A percentile compares a stretch with the other conserved stretches of the same genome.
Evolutionary conservation across 1,139 yeast species (phyloP).

Genomic region (Ogataea hybrid): DNA sequence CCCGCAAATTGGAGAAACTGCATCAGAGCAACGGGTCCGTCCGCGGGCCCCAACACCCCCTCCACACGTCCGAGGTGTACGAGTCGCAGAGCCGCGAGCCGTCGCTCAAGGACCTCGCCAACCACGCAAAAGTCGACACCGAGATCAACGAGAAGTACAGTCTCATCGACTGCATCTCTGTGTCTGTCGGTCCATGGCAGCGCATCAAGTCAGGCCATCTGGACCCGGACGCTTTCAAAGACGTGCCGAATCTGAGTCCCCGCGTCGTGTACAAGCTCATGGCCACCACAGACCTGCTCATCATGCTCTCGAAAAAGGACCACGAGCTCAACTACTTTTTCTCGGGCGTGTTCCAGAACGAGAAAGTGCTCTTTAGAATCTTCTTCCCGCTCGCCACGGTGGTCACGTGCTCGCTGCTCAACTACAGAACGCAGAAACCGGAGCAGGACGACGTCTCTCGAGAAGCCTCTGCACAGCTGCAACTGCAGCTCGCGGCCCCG

Average conservation of each 20-base stretch:
- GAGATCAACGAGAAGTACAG: constrained; percentile 65
- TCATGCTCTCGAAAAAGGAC: constrained; percentile 65
- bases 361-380: constrained; percentile 66
- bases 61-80: constrained; percentile 2
- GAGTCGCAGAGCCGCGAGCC: constrained; percentile 5
- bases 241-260: constrained; percentile 63
- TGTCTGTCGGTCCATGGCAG: constrained; percentile 80
- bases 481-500: constrained; percentile 40
- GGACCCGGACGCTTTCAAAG: constrained; percentile 38
- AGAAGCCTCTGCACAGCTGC: constrained; percentile 23
- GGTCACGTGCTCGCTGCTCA: constrained; percentile 45
- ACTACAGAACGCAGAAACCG: constrained; percentile 38
- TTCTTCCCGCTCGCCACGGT: constrained; percentile 58
- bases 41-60: constrained; percentile 2
- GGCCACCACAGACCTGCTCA: constrained; percentile 65
- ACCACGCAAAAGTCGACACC: constrained; percentile 39
- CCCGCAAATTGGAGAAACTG: constrained; percentile 53
- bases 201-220: constrained; percentile 64
- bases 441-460: constrained; percentile 6
- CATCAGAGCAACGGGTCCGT: constrained; percentile 12
- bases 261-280: constrained; percentile 58
- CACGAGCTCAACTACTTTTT: constrained; percentile 72
- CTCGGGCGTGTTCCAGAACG: constrained; percentile 63
- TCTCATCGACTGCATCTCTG: constrained; percentile 62
- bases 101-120: constrained; percentile 17